Base-by-base conservation (phyloP, 2,329 filamentous ascomycete species). In the Rhinocladiella mackenziei region DNA sequence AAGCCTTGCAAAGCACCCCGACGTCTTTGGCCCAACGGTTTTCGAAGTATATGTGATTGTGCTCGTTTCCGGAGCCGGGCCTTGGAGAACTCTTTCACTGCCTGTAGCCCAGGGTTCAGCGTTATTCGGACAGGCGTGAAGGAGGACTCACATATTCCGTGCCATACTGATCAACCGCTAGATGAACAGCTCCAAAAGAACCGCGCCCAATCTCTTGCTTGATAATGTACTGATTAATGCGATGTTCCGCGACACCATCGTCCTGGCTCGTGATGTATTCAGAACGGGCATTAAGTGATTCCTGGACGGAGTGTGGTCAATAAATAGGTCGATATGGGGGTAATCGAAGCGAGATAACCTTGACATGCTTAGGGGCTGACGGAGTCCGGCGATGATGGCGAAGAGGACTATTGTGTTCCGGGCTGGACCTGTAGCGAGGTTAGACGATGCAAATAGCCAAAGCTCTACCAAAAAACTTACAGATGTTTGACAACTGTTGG, bases 21-120 rank as follows among this genome's bases (percentile, higher is more conserved):
- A 43, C 75, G 69, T 51, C 72, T 71, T 38, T 57, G 50, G 14
- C 67, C 69, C 53, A 77, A 74, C 13, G 80, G 79, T 52, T 76
- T 73, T 48, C 82, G 82, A 33, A 98, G 75, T 47, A 96, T 81
- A 63, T 92, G 84, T 9, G 89, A 95, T 62, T 96, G 89, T 11
- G 86, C 88, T 43, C 89, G 84, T 69, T 91, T 95, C 38, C 89
- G 81, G 42, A 98, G 72, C 25, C 89, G 81, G 2, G 86, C 81
- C 63, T 98, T 98, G 48, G 91, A 97, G 67, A 98, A 97, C 61
- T 97, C 89, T 67, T 98, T 98, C 62, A 97, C 80, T 45, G 92
- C 91, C 89, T 95, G 61, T 14, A 47, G 38, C n/a, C n/a, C n/a
- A 43, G 35, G 40, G 29, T 36, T 52, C 15, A 48, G 43, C 39